phyloP scores from a whole-genome alignment of 495 filamentous ascomycete genomes.

The Penicillium lividum region DNA sequence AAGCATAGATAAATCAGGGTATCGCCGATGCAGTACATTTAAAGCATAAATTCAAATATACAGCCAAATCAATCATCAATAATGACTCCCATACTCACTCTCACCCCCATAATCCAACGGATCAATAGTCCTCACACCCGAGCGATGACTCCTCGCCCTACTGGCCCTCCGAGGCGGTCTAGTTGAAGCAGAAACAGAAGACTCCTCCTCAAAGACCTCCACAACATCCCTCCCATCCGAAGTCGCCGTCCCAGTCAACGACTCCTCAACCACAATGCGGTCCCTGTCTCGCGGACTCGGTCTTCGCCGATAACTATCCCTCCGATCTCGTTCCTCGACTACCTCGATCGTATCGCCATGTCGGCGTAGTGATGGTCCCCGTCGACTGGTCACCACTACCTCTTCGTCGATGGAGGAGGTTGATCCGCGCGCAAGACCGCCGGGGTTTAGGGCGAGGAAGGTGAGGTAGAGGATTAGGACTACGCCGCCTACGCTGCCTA shows the following conservation, averaged over 20 bases:
- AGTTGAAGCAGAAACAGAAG: conserved; percentile 17
- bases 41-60: not conserved
- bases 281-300: conserved; percentile 22
- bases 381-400: conserved; percentile 29
- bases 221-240: conserved; percentile 24
- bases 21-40: no score
- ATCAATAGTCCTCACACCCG: conserved; percentile 28
- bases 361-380: conserved; percentile 12
- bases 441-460: conserved; percentile 63
- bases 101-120: conserved; percentile 34
- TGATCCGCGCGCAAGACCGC: conserved; percentile 27
- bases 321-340: conserved; percentile 26
- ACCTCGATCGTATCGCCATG: conserved; percentile 27
- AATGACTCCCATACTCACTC: conserved; percentile 14
- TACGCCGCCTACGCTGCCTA: conserved; percentile 83
- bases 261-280: conserved; percentile 33
- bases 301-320: conserved; percentile 26
- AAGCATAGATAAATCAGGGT: no score
- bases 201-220: conserved; percentile 38
- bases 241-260: conserved; percentile 22
- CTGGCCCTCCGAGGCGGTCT: conserved; percentile 22
- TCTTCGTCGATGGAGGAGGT: conserved; percentile 31
- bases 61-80: not conserved
- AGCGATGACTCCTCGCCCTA: conserved; percentile 26
- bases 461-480: conserved; percentile 73